Conservation (phyloP, 257 asterid genomes). For the Avicennia marina region DNA sequence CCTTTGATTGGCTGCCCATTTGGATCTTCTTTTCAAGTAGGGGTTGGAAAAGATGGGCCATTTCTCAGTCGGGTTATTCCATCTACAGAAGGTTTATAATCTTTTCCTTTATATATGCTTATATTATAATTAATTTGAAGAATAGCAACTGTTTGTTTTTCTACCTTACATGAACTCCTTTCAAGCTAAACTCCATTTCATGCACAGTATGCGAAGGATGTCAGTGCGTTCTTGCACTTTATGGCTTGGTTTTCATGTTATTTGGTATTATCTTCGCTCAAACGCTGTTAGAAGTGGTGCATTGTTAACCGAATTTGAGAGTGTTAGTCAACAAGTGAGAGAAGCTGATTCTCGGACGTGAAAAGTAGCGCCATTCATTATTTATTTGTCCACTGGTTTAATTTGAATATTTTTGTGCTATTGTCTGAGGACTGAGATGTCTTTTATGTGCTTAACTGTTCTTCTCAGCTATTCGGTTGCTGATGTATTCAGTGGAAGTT, state of each 20-base stretch:
- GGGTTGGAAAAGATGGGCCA: conserved; percentile 64
- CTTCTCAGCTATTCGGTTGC: conserved; percentile 5
- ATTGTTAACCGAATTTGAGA: no score
- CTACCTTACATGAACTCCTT: no score
- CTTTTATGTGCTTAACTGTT: conserved; percentile 1
- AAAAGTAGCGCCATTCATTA: no score
- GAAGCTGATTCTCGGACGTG: background rate
- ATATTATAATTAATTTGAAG: no score
- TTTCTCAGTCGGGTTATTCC: conserved; percentile 55
- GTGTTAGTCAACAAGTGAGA: background rate
- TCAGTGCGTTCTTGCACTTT: conserved; percentile 3
- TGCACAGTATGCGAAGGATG: no score
- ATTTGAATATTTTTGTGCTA: background rate
- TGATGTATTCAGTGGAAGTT: conserved; percentile 16
- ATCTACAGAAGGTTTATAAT: conserved; percentile 46
- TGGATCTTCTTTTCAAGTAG: conserved; percentile 75
- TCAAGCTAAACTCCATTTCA: no score
- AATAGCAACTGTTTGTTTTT: no score
- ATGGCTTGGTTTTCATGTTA: background rate
- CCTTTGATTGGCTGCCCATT: conserved; percentile 83
- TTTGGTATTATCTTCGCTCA: no score
- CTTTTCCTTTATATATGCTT: background rate
- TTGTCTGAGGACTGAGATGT: background rate
- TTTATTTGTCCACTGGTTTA: no score
- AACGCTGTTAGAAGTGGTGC: no score